Conservation (phyloP, 345 rosid species). For the Acer campestre region DNA sequence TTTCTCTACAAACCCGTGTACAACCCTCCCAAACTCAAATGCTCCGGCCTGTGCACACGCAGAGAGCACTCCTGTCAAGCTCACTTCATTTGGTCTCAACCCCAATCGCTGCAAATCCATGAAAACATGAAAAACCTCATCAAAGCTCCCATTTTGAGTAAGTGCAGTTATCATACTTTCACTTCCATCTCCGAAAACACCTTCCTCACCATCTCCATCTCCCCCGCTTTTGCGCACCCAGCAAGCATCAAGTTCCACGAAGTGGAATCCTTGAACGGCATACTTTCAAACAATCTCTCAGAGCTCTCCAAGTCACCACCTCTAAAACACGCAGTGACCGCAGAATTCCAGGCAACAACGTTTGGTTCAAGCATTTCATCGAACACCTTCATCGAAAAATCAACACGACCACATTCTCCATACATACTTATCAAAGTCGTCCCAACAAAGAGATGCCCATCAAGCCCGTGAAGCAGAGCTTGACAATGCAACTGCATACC, state of each 20-base stretch:
- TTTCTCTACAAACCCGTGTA: constrained; percentile 39
- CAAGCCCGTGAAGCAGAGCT: constrained; percentile 24
- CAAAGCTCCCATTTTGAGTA: constrained; percentile 35
- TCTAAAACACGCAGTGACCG: constrained; percentile 28
- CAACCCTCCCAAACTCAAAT: constrained; percentile 32
- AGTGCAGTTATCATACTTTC: constrained; percentile 36
- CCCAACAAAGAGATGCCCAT: constrained; percentile 37
- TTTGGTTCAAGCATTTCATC: constrained; percentile 36
- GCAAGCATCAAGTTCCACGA: constrained; percentile 48
- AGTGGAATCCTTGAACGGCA: constrained; percentile 41
- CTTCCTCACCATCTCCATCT: constrained; percentile 28
- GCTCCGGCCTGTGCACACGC: constrained; percentile 44
- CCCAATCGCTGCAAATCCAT: constrained; percentile 36
- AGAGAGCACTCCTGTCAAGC: constrained; percentile 42
- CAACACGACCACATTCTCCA: constrained; percentile 32
- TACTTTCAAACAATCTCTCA: constrained; percentile 23
- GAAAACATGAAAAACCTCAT: constrained; percentile 30
- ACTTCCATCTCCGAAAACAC: constrained; percentile 30
- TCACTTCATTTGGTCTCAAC: constrained; percentile 34
- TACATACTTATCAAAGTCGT: constrained; percentile 44
- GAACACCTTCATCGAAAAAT: constrained; percentile 33
- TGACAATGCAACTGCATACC: constrained; percentile 46
- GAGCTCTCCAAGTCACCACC: constrained; percentile 24
- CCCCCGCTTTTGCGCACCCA: constrained; percentile 33
- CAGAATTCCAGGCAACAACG: constrained; percentile 39